Evolutionary conservation across 2,329 filamentous ascomycete genomes (phyloP).

Genomic region (Nemania bipapillata): DNA sequence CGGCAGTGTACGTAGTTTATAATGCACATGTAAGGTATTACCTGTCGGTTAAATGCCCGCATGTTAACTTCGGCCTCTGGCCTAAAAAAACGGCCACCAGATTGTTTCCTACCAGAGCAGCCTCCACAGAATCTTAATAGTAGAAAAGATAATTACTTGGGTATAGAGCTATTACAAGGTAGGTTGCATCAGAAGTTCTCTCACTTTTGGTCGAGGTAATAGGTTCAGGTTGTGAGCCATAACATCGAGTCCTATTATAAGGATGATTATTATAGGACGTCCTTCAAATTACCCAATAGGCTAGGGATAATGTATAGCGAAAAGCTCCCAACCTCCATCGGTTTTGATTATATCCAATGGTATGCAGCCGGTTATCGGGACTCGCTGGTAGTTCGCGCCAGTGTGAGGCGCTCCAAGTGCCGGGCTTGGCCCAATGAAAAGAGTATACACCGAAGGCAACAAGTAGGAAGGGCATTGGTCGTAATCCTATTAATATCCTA

Average conservation of each 20-base stretch:
- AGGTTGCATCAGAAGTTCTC: too few species aligned
- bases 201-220: too few species aligned
- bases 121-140: too few species aligned
- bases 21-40: too few species aligned
- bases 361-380: slow-evolving; percentile 21
- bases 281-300: slow-evolving; percentile 28
- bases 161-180: too few species aligned
- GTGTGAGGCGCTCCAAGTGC: slow-evolving; percentile 10
- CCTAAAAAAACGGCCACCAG: too few species aligned
- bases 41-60: too few species aligned
- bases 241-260: not conserved
- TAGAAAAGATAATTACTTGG: too few species aligned
- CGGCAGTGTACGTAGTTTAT: too few species aligned
- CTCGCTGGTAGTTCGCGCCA: not conserved
- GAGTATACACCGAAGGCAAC: not conserved
- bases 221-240: not conserved
- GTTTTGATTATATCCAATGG: slow-evolving; percentile 16
- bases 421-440: slow-evolving; percentile 5
- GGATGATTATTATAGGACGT: not conserved
- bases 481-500: not conserved
- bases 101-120: too few species aligned
- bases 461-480: not conserved
- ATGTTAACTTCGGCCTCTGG: too few species aligned
- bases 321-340: slow-evolving; percentile 1
- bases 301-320: slow-evolving; percentile 19